These are phyloP conservation scores for Cryoendolithus antarcticus DNA, from an alignment of 2,329 filamentous ascomycete species.

Conservation along the genomic window DNA sequence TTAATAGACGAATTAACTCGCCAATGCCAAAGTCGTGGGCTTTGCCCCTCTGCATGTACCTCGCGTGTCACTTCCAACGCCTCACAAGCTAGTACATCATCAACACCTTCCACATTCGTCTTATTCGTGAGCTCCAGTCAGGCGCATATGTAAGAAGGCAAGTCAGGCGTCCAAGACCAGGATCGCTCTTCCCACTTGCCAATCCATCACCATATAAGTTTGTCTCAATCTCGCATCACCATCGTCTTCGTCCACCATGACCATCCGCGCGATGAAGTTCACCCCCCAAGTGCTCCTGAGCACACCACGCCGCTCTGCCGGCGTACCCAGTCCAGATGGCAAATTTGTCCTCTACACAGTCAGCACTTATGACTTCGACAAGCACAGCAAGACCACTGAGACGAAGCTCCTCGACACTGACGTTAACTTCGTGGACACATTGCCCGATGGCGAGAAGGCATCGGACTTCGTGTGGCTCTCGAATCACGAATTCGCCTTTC, in stretches of 20 bases:
- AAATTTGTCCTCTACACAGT: constrained; percentile 54
- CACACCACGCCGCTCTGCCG: constrained; percentile 59
- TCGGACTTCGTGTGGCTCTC: constrained; percentile 42
- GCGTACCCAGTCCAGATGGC: constrained; percentile 56
- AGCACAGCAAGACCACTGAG: constrained; percentile 56
- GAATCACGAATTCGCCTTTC: not conserved
- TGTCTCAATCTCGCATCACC: not conserved
- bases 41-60: too few species aligned
- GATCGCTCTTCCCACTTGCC: too few species aligned
- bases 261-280: constrained; percentile 56
- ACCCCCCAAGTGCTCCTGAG: constrained; percentile 67
- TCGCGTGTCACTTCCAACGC: too few species aligned
- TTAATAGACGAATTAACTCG: too few species aligned
- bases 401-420: constrained; percentile 59
- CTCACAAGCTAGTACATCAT: too few species aligned
- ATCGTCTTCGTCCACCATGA: constrained; percentile 41
- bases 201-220: too few species aligned
- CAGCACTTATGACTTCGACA: constrained; percentile 68
- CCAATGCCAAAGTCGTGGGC: too few species aligned
- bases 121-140: too few species aligned
- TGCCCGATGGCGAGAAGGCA: constrained; percentile 52
- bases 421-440: constrained; percentile 50
- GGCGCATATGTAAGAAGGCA: too few species aligned
- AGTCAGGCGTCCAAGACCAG: too few species aligned
- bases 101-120: too few species aligned